phyloP scores from a whole-genome alignment of 345 rosid genomes.

The Aquilaria yunnanensis region DNA sequence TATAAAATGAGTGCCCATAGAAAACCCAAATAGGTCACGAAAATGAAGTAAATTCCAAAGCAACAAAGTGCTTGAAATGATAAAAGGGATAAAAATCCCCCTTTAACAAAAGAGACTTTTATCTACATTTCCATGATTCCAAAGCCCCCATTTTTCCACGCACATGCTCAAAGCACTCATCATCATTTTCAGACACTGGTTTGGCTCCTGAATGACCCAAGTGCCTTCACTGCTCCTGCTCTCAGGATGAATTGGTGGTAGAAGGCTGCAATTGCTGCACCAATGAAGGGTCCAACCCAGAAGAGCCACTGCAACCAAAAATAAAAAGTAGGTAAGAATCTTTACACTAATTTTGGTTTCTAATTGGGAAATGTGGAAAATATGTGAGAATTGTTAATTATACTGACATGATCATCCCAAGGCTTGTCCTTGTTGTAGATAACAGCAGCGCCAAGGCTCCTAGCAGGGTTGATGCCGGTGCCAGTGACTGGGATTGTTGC shows the following conservation, averaged over 20 bases:
- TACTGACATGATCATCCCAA: conserved; percentile 73
- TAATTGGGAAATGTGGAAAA: background rate
- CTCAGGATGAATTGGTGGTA: conserved; percentile 81
- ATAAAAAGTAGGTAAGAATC: background rate
- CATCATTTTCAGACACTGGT: conserved; percentile 27
- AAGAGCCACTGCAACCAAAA: conserved; percentile 61
- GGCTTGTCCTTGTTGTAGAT: conserved; percentile 44
- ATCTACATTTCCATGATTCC: conserved; percentile 20
- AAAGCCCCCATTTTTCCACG: background rate
- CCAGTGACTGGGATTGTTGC: conserved; percentile 91
- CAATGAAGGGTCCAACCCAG: conserved; percentile 85
- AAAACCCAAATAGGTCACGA: background rate
- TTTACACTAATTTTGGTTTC: background rate
- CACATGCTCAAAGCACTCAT: conserved; percentile 13
- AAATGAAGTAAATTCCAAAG: conserved; percentile 17
- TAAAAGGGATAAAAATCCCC: conserved; percentile 10
- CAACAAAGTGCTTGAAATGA: conserved; percentile 11
- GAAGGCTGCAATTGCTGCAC: conserved; percentile 87
- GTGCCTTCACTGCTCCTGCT: conserved; percentile 76
- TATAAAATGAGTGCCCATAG: conserved; percentile 5
- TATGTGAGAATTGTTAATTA: background rate
- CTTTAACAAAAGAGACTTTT: conserved; percentile 18
- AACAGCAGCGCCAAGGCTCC: conserved; percentile 84
- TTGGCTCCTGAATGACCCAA: conserved; percentile 86
- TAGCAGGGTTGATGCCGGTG: conserved; percentile 86